These are phyloP conservation scores for Pittosporum tobira DNA, from an alignment of 129 eudicot genomes.

Conservation along the genomic window DNA sequence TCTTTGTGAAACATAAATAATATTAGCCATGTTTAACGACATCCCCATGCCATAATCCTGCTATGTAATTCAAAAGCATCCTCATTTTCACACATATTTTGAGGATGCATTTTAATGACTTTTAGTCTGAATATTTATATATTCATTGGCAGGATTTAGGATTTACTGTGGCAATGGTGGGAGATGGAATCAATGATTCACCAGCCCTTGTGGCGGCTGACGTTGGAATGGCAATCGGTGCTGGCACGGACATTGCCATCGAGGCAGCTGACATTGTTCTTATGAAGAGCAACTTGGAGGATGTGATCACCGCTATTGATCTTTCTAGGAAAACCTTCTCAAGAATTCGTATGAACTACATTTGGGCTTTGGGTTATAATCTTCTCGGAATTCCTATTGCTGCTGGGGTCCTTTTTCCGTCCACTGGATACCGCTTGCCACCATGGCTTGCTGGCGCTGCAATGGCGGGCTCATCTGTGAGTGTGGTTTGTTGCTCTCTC, in stretches of 20 bases:
- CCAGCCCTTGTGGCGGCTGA: constrained; percentile 58
- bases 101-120: too few relatives aligned
- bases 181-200: constrained; percentile 60
- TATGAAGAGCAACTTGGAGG: constrained; percentile 53
- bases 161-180: constrained; percentile 51
- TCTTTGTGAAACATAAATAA: too few relatives aligned
- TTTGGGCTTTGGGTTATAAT: constrained; percentile 59
- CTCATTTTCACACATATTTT: too few relatives aligned
- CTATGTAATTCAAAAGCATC: too few relatives aligned
- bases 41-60: too few relatives aligned
- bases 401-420: constrained; percentile 47
- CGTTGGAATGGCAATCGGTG: constrained; percentile 60
- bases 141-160: constrained; percentile 31
- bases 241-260: constrained; percentile 57
- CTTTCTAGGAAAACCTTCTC: too few relatives aligned
- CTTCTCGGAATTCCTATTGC: constrained; percentile 54
- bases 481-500: constrained; percentile 59
- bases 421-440: constrained; percentile 43
- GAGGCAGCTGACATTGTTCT: constrained; percentile 64
- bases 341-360: constrained; percentile 43
- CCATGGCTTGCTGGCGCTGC: constrained; percentile 72
- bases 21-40: too few relatives aligned
- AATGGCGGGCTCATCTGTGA: constrained; percentile 63
- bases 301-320: constrained; percentile 53
- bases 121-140: too few relatives aligned